Evolutionary conservation across 2,329 filamentous ascomycete genomes (phyloP).

Genomic region (Calonectria fujianensis): DNA sequence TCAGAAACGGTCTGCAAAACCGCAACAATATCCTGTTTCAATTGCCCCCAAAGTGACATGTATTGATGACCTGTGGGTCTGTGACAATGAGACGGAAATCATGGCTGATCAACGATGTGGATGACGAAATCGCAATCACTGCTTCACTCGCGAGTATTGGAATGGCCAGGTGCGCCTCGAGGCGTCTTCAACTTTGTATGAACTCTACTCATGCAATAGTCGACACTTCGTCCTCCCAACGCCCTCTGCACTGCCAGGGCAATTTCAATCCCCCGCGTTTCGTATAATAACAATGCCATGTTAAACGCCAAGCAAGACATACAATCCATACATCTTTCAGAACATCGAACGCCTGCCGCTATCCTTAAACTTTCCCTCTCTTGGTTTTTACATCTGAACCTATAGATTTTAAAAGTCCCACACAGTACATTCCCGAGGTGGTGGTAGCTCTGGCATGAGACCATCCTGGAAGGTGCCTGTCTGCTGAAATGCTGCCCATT

Average conservation of each 20-base stretch:
- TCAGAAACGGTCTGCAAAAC: conserved; percentile 35
- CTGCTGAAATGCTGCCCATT: conserved; percentile 79
- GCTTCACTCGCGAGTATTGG: background rate
- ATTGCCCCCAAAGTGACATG: conserved; percentile 6
- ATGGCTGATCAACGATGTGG: no score
- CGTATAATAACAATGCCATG: conserved; percentile 31
- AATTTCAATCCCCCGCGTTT: conserved; percentile 13
- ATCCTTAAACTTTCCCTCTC: conserved; percentile 24
- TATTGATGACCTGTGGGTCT: background rate
- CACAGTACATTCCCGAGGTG: conserved; percentile 82
- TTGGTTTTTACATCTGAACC: conserved; percentile 12
- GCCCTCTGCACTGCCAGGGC: background rate
- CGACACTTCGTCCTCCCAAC: conserved; percentile 1
- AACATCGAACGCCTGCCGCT: conserved; percentile 40
- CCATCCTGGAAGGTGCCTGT: conserved; percentile 82
- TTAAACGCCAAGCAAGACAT: conserved; percentile 48
- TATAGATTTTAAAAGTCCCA: conserved; percentile 78
- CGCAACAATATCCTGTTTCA: conserved; percentile 14
- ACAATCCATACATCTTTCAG: conserved; percentile 31
- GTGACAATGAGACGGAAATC: background rate
- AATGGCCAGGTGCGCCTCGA: background rate
- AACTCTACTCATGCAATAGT: background rate
- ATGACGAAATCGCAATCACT: no score
- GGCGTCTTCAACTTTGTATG: background rate
- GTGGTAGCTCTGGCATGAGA: conserved; percentile 85